Base-by-base conservation (phyloP, 106 monocot genomes). In the Dioscorea zingiberensis region DNA sequence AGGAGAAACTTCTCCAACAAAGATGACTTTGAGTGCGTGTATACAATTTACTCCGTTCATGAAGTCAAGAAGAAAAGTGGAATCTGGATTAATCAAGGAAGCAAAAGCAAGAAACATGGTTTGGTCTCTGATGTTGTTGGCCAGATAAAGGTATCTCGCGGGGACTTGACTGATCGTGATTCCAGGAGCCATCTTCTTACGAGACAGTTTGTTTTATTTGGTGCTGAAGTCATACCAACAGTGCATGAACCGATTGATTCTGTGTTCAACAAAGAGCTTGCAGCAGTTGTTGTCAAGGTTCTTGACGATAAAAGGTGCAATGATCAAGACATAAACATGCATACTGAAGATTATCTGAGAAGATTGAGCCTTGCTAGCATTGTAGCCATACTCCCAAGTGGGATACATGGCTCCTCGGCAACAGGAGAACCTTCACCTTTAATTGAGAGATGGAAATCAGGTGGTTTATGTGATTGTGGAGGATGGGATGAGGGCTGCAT, bases 401-500 rank as follows among this genome's bases (percentile, higher is more conserved):
- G 77, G 7, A 71, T 83, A 38, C 95, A 97, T 69, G 85, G 88
- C 16, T 70, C 57, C 46, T 84, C 95, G 11, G 56, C 54, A 19
- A 32, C 24, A 26, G 87, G 81, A 62, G 48, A 68, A 29, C 91
- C 88, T 2, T 77, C 83, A 24, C 74, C 88, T 27, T 63, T 97
- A 57, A 81, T 97, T 26, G 69, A 91, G 51, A 73, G 91, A 70
- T 97, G 95, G 95, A 88, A 67, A 67, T 81, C 78, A 48, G 88
- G 90, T 47, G 94, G 95, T 46, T 66, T 57, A n/a, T 97, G 95
- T 55, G 95, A 97, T 56, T 97, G 95, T 75, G 91, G 88, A 58
- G 95, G 95, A n/a, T 97, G 95, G 95, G 95, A 97, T 71, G 85
- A 85, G 66, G 91, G 95, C 44, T 97, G 95, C 71, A 62, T 24